Evolutionary conservation across 352 stramenopile species (phyloP).

Genomic region (Globisporangium irregulare): DNA sequence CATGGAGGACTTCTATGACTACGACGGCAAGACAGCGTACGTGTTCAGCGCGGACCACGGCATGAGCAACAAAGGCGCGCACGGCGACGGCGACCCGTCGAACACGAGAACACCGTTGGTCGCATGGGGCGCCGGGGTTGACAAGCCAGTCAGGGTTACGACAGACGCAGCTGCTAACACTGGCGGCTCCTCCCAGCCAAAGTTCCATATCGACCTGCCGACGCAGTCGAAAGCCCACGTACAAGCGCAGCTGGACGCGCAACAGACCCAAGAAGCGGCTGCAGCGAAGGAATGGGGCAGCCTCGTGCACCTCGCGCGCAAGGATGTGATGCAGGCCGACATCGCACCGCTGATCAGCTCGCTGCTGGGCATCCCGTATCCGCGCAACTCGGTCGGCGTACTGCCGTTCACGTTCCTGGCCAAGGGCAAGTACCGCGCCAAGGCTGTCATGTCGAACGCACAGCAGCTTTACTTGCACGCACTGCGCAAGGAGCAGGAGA

Average conservation of each 20-base stretch:
- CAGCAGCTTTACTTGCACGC: conserved; percentile 68
- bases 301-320: conserved; percentile 45
- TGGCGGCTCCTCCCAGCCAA: not conserved
- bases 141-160: conserved; percentile 21
- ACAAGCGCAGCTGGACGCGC: conserved; percentile 49
- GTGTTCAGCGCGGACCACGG: conserved; percentile 85
- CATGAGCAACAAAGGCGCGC: conserved; percentile 81
- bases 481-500: conserved; percentile 61
- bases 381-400: conserved; percentile 81
- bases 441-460: conserved; percentile 70
- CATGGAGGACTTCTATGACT: conserved; percentile 65
- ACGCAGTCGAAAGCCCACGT: conserved; percentile 70
- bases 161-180: not conserved
- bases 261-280: conserved; percentile 41
- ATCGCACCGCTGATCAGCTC: conserved; percentile 72
- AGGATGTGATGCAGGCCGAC: conserved; percentile 85
- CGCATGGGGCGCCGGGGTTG: conserved; percentile 71
- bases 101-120: conserved; percentile 83
- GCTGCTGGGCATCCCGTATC: conserved; percentile 69
- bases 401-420: conserved; percentile 70
- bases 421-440: conserved; percentile 55
- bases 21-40: conserved; percentile 69
- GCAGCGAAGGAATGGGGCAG: conserved; percentile 43
- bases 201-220: conserved; percentile 60
- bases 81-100: conserved; percentile 75